These are phyloP conservation scores for Rhodotorula glutinis DNA, from an alignment of 1,284 basidiomycete genomes.

Conservation along the genomic window DNA sequence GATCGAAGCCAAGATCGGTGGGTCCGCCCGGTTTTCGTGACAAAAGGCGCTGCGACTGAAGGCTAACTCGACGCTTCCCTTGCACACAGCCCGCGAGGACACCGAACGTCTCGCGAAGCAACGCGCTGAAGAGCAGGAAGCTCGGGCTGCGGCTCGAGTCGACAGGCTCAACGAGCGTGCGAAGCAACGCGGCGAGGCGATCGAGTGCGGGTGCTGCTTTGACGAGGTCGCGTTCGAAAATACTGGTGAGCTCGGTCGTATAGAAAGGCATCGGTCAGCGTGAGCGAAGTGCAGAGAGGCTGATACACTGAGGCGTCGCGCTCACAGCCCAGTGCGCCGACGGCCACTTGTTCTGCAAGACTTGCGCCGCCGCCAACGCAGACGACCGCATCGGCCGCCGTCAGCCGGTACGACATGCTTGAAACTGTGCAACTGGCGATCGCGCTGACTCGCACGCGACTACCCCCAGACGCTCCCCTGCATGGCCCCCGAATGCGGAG, in stretches of 20 bases:
- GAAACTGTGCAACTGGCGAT: background rate
- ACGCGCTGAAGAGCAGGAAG: background rate
- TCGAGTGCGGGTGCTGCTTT: slow-evolving; percentile 45
- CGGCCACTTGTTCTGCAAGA: slow-evolving; percentile 42
- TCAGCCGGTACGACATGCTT: slow-evolving; percentile 24
- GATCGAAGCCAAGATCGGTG: slow-evolving; percentile 17
- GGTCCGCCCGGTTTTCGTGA: background rate
- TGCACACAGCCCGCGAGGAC: background rate
- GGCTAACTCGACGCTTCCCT: background rate
- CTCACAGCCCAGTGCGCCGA: slow-evolving; percentile 33
- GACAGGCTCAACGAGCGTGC: slow-evolving; percentile 13
- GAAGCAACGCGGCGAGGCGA: slow-evolving; percentile 12
- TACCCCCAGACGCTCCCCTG: slow-evolving; percentile 35
- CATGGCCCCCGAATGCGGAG: slow-evolving; percentile 41
- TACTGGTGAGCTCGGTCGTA: slow-evolving; percentile 9
- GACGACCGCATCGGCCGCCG: slow-evolving; percentile 37
- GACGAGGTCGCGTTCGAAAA: slow-evolving; percentile 26
- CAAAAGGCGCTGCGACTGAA: too few species aligned
- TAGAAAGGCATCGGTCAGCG: too few species aligned
- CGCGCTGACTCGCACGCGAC: too few species aligned
- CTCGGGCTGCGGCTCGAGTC: background rate
- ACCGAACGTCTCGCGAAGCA: background rate
- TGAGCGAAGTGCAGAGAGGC: too few species aligned
- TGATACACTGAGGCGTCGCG: too few species aligned
- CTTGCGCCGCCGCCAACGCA: slow-evolving; percentile 37